Evolutionary conservation across 2,329 filamentous ascomycete species (phyloP), one percentile per base, ranked within the genome.

Genomic region (Beauveria scarabaeidicola): DNA sequence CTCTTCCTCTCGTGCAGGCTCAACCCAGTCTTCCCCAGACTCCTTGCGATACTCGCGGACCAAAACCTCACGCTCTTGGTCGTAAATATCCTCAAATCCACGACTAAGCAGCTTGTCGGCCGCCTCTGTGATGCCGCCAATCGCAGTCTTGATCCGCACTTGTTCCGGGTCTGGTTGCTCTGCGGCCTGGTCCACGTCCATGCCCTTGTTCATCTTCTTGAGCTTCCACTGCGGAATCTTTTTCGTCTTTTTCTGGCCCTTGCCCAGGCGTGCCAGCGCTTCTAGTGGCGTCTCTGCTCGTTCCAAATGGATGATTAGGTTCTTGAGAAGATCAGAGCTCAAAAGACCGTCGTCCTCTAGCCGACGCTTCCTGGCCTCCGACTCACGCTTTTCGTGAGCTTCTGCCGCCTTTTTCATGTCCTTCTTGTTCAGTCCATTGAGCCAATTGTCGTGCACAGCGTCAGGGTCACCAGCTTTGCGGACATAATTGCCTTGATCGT

Each of bases 391-490:
- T 68, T 96, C 89, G 59, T 94, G 89, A 3, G 94, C 94, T 63
- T 89, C 91, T 44, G 87, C 90, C 0, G 94, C 94, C 63, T 84
- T 86, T 69, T 86, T 89, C 80, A 97, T 96, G 61, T 97, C 91
- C 72, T 93, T 96, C 72, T 96, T 97, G 65, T 88, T 94, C 21
- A 97, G 77, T 0, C 94, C 94, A 48, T 96, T 89, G 21, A 99
- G 76, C 94, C 94, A 99, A 36, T 82, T 83, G 74, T 99, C 94
- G 72, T 99, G 91, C 25, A 89, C 84, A 0, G 92, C 90, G 66
- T 97, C 91, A 0, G 91, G 90, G 67, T 99, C 94, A 9, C 77
- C 83, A 0, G 92, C 92, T 72, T 95, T 95, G 60, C 94, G 85
- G 48, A 99, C 85, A 70, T 86, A 99, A 72, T 97, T 99, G 10